These are phyloP conservation scores for Camellia granthamiana DNA, from an alignment of 148 eudicot species.

Conservation along the genomic window DNA sequence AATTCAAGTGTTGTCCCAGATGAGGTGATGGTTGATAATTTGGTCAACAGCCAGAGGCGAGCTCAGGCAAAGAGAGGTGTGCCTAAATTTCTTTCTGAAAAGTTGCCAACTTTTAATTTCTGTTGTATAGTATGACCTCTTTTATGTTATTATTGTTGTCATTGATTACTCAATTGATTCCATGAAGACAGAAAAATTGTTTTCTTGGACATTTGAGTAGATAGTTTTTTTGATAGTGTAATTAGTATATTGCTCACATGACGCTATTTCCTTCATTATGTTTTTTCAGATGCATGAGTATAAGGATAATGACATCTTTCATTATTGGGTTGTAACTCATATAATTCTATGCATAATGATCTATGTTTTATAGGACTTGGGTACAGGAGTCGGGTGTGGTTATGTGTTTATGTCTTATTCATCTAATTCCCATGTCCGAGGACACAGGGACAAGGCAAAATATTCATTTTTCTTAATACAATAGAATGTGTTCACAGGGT, in stretches of 20 bases:
- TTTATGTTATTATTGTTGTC: neutral
- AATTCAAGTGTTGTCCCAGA: slow-evolving; percentile 15
- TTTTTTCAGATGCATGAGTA: neutral
- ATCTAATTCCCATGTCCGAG: no score
- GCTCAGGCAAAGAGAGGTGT: slow-evolving; percentile 49
- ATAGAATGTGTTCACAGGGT: no score
- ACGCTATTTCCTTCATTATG: neutral
- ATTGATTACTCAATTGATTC: neutral
- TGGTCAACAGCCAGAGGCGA: slow-evolving; percentile 15
- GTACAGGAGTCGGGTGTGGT: no score
- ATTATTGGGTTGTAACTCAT: neutral
- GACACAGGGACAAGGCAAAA: no score
- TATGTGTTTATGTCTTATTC: no score
- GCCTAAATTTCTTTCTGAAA: slow-evolving; percentile 9
- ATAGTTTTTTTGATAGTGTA: neutral
- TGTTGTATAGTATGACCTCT: neutral
- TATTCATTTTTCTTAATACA: no score
- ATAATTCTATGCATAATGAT: neutral
- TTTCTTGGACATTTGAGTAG: neutral
- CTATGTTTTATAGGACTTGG: neutral
- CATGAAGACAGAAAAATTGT: neutral
- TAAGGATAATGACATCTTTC: neutral
- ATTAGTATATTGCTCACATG: neutral
- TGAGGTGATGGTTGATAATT: slow-evolving; percentile 19
- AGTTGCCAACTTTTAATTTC: neutral